Base-by-base conservation (phyloP, 306 rosid species). In the Medicago arabica region DNA sequence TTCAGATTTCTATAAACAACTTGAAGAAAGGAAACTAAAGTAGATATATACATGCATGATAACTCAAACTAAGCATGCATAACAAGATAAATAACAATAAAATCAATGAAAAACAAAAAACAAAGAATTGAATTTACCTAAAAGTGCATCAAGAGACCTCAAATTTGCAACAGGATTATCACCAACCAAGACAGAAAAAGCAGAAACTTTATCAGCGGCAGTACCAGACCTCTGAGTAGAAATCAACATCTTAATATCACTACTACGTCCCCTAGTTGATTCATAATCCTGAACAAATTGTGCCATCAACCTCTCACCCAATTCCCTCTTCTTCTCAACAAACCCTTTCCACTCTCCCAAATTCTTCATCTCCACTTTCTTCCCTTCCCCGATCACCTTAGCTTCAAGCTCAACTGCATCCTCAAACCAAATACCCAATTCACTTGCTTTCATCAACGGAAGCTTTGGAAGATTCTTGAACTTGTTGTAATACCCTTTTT, bases 221-320 rank as follows among this genome's bases (percentile, higher is more conserved):
- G 99, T 95, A 53, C 99, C 99, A 0, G 97, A 95, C 86, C 97
- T 90, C 84, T 92, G 97, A 1, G 97, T 95, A 6, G 92, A 80
- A 57, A 86, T 59, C 91, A 95, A 72, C 93, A 95, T 91, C 85
- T 85, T 92, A 38, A 95, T 92, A 75, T 95, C 99, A 71, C 99
- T 87, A 74, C 91, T 92, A 28, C 85, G 79, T 11, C 99, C 97
- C 39, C 97, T 92, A 0, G 97, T 83, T 0, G 90, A 73, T 75
- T 89, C 99, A 49, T 95, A 95, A 66, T 90, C 99, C 39, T 76
- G 80, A 9, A 83, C 86, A 71, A 70, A 95, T 73, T 92, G 99
- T 15, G 85, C 92, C 96, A 92, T 90, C 78, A 95, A 80, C 69
- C 97, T 89, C 89, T 90, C 96, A 18, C 92, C 92, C 75, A 90